phyloP scores from a whole-genome alignment of 805 yeast genomes.

The Lachancea thermotolerans region DNA sequence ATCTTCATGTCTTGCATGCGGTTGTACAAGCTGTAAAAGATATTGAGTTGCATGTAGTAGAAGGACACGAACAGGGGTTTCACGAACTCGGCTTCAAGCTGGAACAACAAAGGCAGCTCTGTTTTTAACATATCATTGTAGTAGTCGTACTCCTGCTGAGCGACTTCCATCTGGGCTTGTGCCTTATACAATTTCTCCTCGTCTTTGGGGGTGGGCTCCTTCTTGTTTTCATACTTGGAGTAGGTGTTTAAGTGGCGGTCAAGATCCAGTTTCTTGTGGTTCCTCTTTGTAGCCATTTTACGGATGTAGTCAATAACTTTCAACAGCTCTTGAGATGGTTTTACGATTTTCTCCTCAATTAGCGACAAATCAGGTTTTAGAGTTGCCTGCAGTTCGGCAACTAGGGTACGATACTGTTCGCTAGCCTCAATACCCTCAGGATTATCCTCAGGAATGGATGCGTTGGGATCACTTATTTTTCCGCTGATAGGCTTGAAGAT shows the following conservation, averaged over 20 bases:
- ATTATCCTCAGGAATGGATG: conserved; percentile 82
- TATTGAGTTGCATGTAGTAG: conserved; percentile 96
- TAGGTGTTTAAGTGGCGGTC: conserved; percentile 73
- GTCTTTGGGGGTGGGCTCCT: conserved; percentile 78
- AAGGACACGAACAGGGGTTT: conserved; percentile 89
- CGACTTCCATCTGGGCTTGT: conserved; percentile 82
- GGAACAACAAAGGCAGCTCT: conserved; percentile 83
- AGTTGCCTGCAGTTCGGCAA: conserved; percentile 75
- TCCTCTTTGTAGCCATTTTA: conserved; percentile 92
- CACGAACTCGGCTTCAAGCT: conserved; percentile 85
- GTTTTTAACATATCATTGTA: conserved; percentile 90
- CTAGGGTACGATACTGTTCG: conserved; percentile 84
- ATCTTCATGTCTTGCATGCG: conserved; percentile 95
- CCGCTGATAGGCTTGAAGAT: conserved; percentile 96
- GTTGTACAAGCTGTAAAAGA: conserved; percentile 85
- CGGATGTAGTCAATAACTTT: conserved; percentile 75
- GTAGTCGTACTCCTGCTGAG: conserved; percentile 93
- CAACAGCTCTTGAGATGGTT: conserved; percentile 86
- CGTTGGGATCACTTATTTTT: conserved; percentile 80
- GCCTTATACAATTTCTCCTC: conserved; percentile 86
- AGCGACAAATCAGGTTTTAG: conserved; percentile 89
- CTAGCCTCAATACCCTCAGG: conserved; percentile 96
- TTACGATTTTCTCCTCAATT: conserved; percentile 81
- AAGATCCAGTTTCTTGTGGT: conserved; percentile 89
- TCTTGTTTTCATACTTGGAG: conserved; percentile 70